Evolutionary conservation across 495 filamentous ascomycete species (phyloP), one percentile per base, ranked within the genome.

Genomic region (Trichoderma virens): DNA sequence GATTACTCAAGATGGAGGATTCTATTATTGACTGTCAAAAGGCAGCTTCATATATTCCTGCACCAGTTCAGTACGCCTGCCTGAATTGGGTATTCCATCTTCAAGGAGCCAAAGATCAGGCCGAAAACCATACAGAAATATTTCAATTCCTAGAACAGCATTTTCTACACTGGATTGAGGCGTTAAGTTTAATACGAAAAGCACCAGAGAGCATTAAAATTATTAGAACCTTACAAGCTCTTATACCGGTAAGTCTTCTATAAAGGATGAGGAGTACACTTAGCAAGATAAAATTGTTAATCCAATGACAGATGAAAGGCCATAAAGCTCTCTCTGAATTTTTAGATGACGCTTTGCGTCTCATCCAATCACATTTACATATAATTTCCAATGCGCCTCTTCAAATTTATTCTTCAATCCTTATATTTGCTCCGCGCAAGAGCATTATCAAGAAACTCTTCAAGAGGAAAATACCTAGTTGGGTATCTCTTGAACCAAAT

Each of bases 1-100:
- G 11, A 13, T 11, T 23, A 34, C 30, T 47, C 14, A 61, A 28
- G 1, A 25, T 27, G 20, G 18, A 32, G 6, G 60, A 9, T 5
- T 54, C 38, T 16, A 35, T 35, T 1, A 59, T 66, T 23, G 43
- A 56, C 28, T 0, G 20, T 20, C 3, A 63, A 14, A 25, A 65
- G 16, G 51, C 68, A 4, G 61, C 64, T 20, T 32, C 20, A 13
- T 16, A 70, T 51, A 65, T 74, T 59, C 60, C 72, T 47, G 59
- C 66, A 18, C 41, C 66, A 23, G 31, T 67, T 30, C 39, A 63
- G 38, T 76, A 80, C 61, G 63, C 70, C 45, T 80, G 74, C 67
- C 64, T 66, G 13, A 73, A 76, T 66, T 82, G 77, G 79, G 71
- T 79, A 5, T 64, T 75, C 62, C 75, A 81, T 62, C 68, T 79